Evolutionary conservation across 176 grass and related monocot species (phyloP), one percentile per base, ranked within the genome.

Genomic region (Zea luxurians): DNA sequence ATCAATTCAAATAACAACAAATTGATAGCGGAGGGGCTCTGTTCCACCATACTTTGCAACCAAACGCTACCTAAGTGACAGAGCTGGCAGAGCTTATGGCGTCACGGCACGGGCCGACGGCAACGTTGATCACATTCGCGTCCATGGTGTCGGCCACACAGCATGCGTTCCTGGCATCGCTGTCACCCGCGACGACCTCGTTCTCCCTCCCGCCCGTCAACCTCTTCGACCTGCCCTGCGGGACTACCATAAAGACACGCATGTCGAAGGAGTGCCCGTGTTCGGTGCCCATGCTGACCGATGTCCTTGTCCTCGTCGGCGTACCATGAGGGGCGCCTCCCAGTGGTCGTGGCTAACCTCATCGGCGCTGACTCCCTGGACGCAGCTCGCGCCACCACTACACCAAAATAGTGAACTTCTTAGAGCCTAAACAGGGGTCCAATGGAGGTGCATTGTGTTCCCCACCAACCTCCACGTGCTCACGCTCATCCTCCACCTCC

Each of bases 301-400:
- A 0, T 35, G 0, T 62, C 10, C 79, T 92, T 35, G 0, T 62
- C 10, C 79, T 92, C 15, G 7, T 2, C 2, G 18, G 71, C 50
- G 17, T 3, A 3, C 62, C 0, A 2, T 53, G 27, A n/a, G 27
- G 27, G 27, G 11, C 50, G 69, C 10, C 68, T 90, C 10, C 83
- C 84, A 13, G 90, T 85, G 2, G 78, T 97, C 78, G 86, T 92
- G 3, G 68, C 66, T 18, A 90, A 92, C 85, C 89, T 88, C 13
- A 85, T 91, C 85, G 82, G 73, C 7, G 64, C 89, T 0, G 82
- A 88, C 68, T 43, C 86, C 13, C 80, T 90, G 75, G 58, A 84
- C 37, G 77, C 87, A 5, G 90, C 90, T 49, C 64, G 45, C 2
- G 65, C 76, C 6, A 27, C n/a, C n/a, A n/a, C n/a, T n/a, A n/a